Base-by-base conservation (phyloP, 805 yeast genomes). In the Ogataea glucozyma region DNA sequence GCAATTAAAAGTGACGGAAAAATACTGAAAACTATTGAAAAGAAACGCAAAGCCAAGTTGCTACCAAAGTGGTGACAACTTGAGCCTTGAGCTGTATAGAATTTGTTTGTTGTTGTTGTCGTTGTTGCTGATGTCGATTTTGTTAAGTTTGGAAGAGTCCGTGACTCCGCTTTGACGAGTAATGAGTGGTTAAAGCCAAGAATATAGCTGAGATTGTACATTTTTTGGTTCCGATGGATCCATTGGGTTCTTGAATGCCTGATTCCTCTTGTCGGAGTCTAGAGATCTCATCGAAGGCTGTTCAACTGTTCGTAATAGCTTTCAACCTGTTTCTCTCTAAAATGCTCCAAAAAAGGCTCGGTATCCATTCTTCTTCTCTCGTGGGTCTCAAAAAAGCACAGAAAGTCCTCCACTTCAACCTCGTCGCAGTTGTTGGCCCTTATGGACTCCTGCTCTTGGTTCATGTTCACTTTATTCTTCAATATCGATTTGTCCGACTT, bases 351-450 rank as follows among this genome's bases (percentile, higher is more conserved):
- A 21, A 51, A 58, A 5, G 58, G 60, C 44, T 64, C 73, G 13
- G 61, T 62, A 26, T 56, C 60, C 35, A 58, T 51, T 13, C 67
- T 59, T 34, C 60, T 53, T 24, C 59, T 56, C 43, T 71, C 75
- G 43, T 64, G 65, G 6, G 61, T 52, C 17, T 66, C 67, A 35
- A 71, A 63, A 30, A 58, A 59, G 11, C 56, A 50, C 30, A 71
- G 33, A 44, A 71, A 70, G 3, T 64, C 64, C 4, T 57, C 63
- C 18, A 70, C 54, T 10, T 58, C 66, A 9, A 71, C 69, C 13
- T 48, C 58, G 43, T 70, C 75, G 43, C 74, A 67, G 18, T 55
- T 53, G n/a, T 49, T 54, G 1, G 72, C 75, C 46, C 69, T 58
- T 6, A 55, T 37, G 1, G 56, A 55, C 47, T 72, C 77, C 18